phyloP scores from a whole-genome alignment of 108 stramenopile genomes.

The Nannochloropsis granulata region DNA sequence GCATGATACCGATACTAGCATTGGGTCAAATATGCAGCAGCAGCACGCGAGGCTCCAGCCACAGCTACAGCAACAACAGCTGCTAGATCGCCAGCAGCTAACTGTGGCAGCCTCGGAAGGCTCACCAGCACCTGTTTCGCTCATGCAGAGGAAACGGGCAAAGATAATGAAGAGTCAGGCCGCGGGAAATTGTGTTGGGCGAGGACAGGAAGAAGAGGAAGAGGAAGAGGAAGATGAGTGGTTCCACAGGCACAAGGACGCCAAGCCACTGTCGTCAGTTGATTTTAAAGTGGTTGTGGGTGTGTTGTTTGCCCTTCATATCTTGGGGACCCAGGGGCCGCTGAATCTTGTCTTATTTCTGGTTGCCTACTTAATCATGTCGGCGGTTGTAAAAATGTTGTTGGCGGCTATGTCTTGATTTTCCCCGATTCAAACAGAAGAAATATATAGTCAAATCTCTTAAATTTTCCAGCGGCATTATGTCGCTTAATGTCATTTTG shows the following conservation, averaged over 20 bases:
- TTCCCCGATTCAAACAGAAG: too few relatives aligned
- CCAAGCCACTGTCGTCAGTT: neutral
- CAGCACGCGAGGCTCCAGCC: too few relatives aligned
- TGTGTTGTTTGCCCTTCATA: neutral
- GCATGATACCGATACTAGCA: too few relatives aligned
- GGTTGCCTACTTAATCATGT: neutral
- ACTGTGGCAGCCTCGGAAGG: neutral
- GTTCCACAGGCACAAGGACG: neutral
- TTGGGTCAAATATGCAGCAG: too few relatives aligned
- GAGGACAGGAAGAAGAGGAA: too few relatives aligned
- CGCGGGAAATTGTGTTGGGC: too few relatives aligned
- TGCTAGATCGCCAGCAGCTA: neutral
- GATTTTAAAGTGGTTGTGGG: neutral
- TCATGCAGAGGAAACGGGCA: neutral
- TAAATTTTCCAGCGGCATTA: too few relatives aligned
- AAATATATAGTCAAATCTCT: too few relatives aligned
- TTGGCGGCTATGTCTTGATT: neutral
- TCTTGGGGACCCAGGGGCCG: neutral
- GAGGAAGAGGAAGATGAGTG: too few relatives aligned
- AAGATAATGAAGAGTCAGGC: neutral
- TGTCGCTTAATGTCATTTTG: too few relatives aligned
- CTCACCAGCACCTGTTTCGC: too few relatives aligned
- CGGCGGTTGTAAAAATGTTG: neutral
- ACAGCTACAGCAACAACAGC: neutral
- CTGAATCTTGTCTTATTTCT: neutral